Evolutionary conservation across 208 protist genomes (phyloP), one percentile per base, ranked within the genome.

Genomic region (Leishmania major): DNA sequence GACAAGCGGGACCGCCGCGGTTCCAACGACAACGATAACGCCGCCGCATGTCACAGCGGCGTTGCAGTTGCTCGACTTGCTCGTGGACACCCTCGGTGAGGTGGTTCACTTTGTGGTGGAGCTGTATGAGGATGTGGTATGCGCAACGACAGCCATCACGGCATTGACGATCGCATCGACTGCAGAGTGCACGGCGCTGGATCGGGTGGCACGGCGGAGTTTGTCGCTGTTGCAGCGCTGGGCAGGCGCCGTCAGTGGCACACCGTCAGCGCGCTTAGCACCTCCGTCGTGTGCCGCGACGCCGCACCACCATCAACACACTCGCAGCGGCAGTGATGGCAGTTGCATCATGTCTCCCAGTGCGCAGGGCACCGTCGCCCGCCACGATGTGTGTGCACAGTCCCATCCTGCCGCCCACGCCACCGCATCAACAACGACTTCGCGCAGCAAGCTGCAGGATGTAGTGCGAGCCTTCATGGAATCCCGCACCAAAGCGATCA

Each of bases 391-490:
- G 73, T n/a, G 25, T 35, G 73, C 74, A 57, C 70, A 57, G 49
- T 45, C n/a, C 28, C 15, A 49, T 43, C 37, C 17, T 53, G 57
- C n/a, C n/a, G 37, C 64, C 59, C 69, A 40, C 55, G 78, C 17
- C 55, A n/a, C 31, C 28, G 75, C 47, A 64, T 4, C 81, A 1
- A 37, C 53, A 5, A 64, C 87, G 5, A 78, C 87, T 31, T 77
- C 62, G 49, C 82, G 83, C 45, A 92, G 89, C 76, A 82, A 90
- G 59, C 75, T 88, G 45, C 84, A 88, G n/a, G 73, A 84, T 53
- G 82, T 93, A 15, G 90, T 84, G 40, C 90, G 89, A 28, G 84
- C 83, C 1, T 91, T 89, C 25, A 90, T 95, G 85, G 59, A 90
- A 31, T 49, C 83, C 0, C 90, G 90, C 49, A 92, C 90, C 80